Evolutionary conservation across 2,329 filamentous ascomycete genomes (phyloP), one percentile per base, ranked within the genome.

Genomic region (Colletotrichum plurivorum): DNA sequence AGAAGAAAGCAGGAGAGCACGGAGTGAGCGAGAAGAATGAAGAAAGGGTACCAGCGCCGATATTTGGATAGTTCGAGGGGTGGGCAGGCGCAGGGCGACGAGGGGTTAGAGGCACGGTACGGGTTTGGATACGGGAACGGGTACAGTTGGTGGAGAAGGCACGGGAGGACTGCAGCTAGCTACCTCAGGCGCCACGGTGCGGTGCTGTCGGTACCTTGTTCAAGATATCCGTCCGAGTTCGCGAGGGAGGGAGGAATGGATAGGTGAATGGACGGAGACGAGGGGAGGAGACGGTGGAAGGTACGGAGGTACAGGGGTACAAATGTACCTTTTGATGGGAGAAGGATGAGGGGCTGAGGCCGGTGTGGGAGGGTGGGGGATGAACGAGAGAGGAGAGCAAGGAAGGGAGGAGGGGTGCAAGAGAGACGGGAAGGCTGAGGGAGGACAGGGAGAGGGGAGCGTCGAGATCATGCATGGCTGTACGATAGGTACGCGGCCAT

Each of bases 131-230:
- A 75, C 74, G 73, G 73, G 76, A 75, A 73, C 74, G 74, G 76
- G 78, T 73, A 72, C 76, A 59, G 27, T 76, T 80, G 79, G 82
- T 82, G 80, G 83, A 82, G 77, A 80, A 78, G 80, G 80, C 79
- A 80, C 79, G 80, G 79, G 79, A 77, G 75, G 78, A 82, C 78
- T 83, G 82, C 82, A 84, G 77, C 77, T 81, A 66, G 25, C n/a
- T 16, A 62, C 31, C 31, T 36, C 31, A 66, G 57, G 39, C 60
- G 41, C 62, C 45, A 51, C 36, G 54, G 46, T 49, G 27, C 43
- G 27, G 57, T 49, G n/a, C 41, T n/a, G 54, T 56, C 16, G 45
- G 57, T 60, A 60, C 57, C 31, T 59, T 59, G 25, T n/a, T 13
- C 41, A 43, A 43, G 41, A 15, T 43, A 13, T 13, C 41, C 41